Conservation (phyloP, 768 basidiomycete genomes). For the Macrolepiota albuminosa region DNA sequence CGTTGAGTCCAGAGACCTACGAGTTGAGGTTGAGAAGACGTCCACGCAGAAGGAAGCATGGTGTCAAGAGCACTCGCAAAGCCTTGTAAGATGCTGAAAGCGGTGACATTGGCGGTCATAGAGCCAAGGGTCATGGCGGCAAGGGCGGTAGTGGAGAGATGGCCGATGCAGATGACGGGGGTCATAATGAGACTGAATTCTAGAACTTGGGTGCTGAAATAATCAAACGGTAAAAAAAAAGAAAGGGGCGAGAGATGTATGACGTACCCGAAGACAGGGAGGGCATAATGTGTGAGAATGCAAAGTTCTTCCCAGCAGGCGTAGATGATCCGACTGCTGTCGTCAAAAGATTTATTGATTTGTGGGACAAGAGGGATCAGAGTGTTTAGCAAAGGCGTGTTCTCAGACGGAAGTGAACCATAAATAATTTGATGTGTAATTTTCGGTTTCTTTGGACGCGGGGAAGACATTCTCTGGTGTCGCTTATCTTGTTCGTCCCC, state of each 20-base stretch:
- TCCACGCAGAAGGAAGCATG: slow-evolving; percentile 92
- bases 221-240: neutral
- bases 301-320: slow-evolving; percentile 55
- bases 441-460: slow-evolving; percentile 11
- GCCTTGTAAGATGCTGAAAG: slow-evolving; percentile 78
- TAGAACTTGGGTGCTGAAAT: slow-evolving; percentile 62
- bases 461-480: neutral
- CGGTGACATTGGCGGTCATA: slow-evolving; percentile 72
- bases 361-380: slow-evolving; percentile 51
- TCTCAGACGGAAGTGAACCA: slow-evolving; percentile 32
- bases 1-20: slow-evolving; percentile 91
- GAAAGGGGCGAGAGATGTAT: neutral
- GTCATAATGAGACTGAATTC: slow-evolving; percentile 86
- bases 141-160: slow-evolving; percentile 83
- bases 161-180: slow-evolving; percentile 85
- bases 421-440: slow-evolving; percentile 8
- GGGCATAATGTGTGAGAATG: slow-evolving; percentile 57
- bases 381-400: slow-evolving; percentile 54
- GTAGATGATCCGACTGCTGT: slow-evolving; percentile 20
- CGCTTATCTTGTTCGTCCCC: slow-evolving; percentile 11
- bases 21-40: slow-evolving; percentile 74
- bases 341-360: slow-evolving; percentile 45
- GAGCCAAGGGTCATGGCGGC: slow-evolving; percentile 76
- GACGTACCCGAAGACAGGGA: slow-evolving; percentile 68
- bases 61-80: slow-evolving; percentile 87